These are phyloP conservation scores for Cyanodermella asteris DNA, from an alignment of 2,329 filamentous ascomycete genomes.

Conservation along the genomic window DNA sequence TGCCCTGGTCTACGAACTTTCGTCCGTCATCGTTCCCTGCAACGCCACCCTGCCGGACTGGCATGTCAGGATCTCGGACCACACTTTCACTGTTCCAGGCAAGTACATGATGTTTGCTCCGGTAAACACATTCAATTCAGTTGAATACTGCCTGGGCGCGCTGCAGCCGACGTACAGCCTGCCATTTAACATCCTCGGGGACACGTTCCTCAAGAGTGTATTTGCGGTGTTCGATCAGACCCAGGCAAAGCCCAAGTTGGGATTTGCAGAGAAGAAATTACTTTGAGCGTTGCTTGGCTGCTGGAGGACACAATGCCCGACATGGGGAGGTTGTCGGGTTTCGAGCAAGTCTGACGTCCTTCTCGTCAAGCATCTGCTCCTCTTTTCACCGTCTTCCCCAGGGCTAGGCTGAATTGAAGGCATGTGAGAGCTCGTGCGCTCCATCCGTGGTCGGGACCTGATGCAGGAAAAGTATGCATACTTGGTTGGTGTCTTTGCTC, in stretches of 20 bases:
- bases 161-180: conserved; percentile 36
- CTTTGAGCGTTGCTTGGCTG: no score
- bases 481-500: no score
- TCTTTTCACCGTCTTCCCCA: no score
- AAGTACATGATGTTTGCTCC: conserved; percentile 33
- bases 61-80: conserved; percentile 29
- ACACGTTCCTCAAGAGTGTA: conserved; percentile 36
- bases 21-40: conserved; percentile 37
- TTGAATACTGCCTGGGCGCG: conserved; percentile 30
- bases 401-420: no score
- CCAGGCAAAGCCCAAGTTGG: conserved; percentile 23
- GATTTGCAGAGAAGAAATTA: conserved; percentile 23
- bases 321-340: no score
- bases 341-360: no score
- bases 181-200: conserved; percentile 35
- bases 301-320: no score
- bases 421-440: no score
- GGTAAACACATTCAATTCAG: conserved; percentile 17
- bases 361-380: no score
- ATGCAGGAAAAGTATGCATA: no score
- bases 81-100: conserved; percentile 31
- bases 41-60: conserved; percentile 30
- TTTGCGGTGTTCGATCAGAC: conserved; percentile 36
- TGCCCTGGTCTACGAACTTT: conserved; percentile 22
- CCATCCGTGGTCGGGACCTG: no score